phyloP scores from a whole-genome alignment of 78 protist species.

The Isochrysis galbana region DNA sequence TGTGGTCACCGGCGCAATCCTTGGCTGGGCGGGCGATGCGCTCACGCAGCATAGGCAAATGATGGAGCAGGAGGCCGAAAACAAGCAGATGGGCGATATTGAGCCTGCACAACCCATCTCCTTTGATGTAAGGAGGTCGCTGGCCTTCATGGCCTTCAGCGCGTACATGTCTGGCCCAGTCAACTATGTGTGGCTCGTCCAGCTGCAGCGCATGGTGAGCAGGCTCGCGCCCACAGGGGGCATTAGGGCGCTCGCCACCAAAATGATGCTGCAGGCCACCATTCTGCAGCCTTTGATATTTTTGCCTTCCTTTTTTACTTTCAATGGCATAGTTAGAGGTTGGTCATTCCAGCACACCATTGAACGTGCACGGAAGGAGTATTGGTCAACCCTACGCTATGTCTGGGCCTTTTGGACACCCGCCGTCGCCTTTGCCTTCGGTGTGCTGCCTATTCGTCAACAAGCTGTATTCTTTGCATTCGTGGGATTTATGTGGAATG shows the following conservation, averaged over 20 bases:
- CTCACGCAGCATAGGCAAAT: neutral
- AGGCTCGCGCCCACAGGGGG: neutral
- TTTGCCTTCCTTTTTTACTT: neutral
- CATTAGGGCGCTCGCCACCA: neutral
- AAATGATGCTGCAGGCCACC: neutral
- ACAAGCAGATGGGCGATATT: no score
- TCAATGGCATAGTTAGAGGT: neutral
- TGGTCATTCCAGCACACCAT: neutral
- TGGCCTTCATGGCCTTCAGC: neutral
- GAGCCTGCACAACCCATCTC: no score
- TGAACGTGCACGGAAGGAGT: neutral
- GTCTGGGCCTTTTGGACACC: neutral
- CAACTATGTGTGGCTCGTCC: neutral
- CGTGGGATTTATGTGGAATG: neutral
- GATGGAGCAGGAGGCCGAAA: no score
- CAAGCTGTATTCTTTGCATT: neutral
- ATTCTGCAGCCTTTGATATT: neutral
- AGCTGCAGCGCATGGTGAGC: neutral
- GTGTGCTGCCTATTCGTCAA: neutral
- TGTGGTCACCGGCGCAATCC: neutral
- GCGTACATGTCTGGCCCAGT: neutral
- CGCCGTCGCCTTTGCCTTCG: neutral
- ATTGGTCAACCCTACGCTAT: neutral
- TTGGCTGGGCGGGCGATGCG: neutral
- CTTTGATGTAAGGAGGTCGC: neutral